These are phyloP conservation scores for Boletus huronensis DNA, from an alignment of 768 basidiomycete genomes.

Conservation along the genomic window DNA sequence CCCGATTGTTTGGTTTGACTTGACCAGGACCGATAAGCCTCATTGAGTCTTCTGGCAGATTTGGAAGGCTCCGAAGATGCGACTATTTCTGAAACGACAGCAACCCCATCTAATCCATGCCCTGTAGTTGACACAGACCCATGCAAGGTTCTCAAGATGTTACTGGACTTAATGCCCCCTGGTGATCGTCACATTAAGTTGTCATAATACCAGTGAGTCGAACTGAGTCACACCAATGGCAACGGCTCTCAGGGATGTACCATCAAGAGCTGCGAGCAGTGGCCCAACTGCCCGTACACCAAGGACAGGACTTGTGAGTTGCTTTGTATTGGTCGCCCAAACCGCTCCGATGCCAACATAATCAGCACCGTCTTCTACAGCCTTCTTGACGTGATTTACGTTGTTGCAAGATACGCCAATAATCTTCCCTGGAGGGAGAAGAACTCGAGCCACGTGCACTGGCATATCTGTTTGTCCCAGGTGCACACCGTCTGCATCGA, in stretches of 20 bases:
- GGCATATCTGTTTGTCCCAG: conserved; percentile 89
- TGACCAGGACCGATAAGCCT: conserved; percentile 36
- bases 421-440: conserved; percentile 67
- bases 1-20: background rate
- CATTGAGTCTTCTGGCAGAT: conserved; percentile 46
- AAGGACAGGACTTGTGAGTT: conserved; percentile 56
- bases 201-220: background rate
- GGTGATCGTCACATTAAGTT: background rate
- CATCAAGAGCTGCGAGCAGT: conserved; percentile 62
- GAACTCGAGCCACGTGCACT: conserved; percentile 53
- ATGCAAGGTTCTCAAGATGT: conserved; percentile 72
- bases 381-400: conserved; percentile 56
- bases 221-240: conserved; percentile 66
- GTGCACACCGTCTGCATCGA: conserved; percentile 78
- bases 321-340: conserved; percentile 79
- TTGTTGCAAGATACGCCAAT: conserved; percentile 82
- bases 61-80: conserved; percentile 53
- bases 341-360: conserved; percentile 89
- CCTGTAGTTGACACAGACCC: conserved; percentile 59
- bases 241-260: conserved; percentile 65
- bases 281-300: conserved; percentile 72
- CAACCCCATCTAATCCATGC: conserved; percentile 72
- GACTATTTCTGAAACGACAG: conserved; percentile 86
- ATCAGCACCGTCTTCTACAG: conserved; percentile 65
- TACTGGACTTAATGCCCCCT: conserved; percentile 87